Conservation (phyloP, 306 rosid genomes). For the Fragaria ananassa region DNA sequence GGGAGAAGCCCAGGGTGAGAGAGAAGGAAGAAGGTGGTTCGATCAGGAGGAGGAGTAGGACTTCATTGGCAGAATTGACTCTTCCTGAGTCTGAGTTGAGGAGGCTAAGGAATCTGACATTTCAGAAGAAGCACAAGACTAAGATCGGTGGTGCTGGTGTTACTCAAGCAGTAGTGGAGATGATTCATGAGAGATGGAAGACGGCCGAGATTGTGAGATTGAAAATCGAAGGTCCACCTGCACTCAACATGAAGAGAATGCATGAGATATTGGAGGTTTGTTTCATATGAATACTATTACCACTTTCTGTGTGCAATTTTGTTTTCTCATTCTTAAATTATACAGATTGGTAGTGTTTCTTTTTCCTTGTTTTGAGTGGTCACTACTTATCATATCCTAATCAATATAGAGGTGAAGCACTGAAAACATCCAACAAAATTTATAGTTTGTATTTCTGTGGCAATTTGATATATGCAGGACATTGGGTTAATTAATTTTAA, state of each 20-base stretch:
- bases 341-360: background rate
- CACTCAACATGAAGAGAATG: conserved; percentile 94
- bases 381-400: background rate
- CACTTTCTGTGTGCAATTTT: conserved; percentile 7
- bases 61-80: conserved; percentile 78
- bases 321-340: background rate
- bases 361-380: background rate
- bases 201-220: conserved; percentile 77
- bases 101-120: conserved; percentile 73
- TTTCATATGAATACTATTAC: conserved; percentile 23
- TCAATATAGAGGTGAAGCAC: background rate
- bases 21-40: conserved; percentile 33
- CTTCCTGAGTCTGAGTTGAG: conserved; percentile 88
- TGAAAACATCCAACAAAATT: background rate
- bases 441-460: background rate
- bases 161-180: conserved; percentile 78
- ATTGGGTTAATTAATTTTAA: too few species aligned
- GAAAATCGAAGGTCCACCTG: conserved; percentile 84
- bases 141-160: conserved; percentile 83
- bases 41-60: conserved; percentile 43
- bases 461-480: background rate
- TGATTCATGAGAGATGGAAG: conserved; percentile 89
- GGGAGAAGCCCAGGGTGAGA: conserved; percentile 72
- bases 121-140: conserved; percentile 94
- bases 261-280: conserved; percentile 95